Percentiles rank a stretch among this genome's conserved stretches.
Conservation (phyloP, 2,329 filamentous ascomycete species). For the Ascosphaera pollenicola region DNA sequence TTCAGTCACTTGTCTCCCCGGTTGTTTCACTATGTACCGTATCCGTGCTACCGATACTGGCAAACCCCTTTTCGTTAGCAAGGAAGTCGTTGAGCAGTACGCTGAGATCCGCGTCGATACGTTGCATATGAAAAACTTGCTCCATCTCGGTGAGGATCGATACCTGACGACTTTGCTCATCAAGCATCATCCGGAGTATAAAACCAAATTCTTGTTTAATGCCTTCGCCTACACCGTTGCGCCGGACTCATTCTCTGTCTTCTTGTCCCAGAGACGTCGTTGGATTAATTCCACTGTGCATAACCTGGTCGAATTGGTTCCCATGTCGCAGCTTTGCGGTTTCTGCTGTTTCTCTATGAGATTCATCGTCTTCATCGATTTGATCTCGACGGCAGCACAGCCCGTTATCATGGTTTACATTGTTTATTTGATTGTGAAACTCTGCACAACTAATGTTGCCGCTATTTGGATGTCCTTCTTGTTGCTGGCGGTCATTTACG, state of each 20-base stretch:
- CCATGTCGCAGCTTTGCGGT: conserved; percentile 88
- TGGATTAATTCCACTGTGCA: conserved; percentile 99
- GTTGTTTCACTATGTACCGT: conserved; percentile 99
- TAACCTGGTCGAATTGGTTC: conserved; percentile 91
- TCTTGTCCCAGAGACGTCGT: conserved; percentile 81
- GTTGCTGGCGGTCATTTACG: conserved; percentile 76
- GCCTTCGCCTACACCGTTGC: conserved; percentile 98
- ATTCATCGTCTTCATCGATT: conserved; percentile 88
- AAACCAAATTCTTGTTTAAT: conserved; percentile 95
- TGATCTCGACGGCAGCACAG: conserved; percentile 81
- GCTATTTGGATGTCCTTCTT: too few species aligned
- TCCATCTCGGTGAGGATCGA: conserved; percentile 80
- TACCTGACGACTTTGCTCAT: conserved; percentile 96
- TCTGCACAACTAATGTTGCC: conserved; percentile 65
- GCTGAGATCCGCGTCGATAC: conserved; percentile 98
- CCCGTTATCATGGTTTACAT: conserved; percentile 95
- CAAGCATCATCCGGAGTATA: conserved; percentile 94
- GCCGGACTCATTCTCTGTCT: conserved; percentile 73
- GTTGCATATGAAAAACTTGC: conserved; percentile 88
- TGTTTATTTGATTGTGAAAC: conserved; percentile 72
- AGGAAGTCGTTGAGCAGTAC: conserved; percentile 96
- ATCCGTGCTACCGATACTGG: conserved; percentile 98
- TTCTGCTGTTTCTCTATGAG: conserved; percentile 99
- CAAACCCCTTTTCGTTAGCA: conserved; percentile 91
- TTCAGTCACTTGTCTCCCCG: conserved; percentile 93